Base-by-base conservation (phyloP, 306 rosid species). In the Prunus mongolica region DNA sequence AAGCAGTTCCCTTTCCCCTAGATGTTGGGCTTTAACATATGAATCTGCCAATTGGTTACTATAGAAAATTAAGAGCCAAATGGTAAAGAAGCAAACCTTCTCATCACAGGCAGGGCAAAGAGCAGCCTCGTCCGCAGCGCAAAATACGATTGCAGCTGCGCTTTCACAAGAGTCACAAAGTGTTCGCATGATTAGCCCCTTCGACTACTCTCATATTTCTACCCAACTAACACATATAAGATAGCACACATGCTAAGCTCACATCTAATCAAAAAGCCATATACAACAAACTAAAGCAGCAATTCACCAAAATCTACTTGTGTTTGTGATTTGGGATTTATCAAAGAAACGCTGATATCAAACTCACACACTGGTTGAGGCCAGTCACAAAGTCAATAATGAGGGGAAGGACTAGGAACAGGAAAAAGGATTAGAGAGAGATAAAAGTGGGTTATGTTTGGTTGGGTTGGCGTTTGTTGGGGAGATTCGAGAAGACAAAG, bases 121-220 rank as follows among this genome's bases (percentile, higher is more conserved):
- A 61, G 99, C 93, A 49, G 99, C 99, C 72, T 96, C 99, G 76
- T 96, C 99, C 12, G 99, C 99, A 76, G 99, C 98, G 82, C 99
- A 96, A 87, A 96, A 96, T 30, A 96, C 88, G 60, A 91, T 88
- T 16, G 99, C 99, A 16, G 97, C 93, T 3, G 99, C 97, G 70
- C 96, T 88, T 89, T 92, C 97, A 82, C 99, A 96, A 75, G 99
- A 88, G 76, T 96, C 99, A 80, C 99, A 96, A 83, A 96, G 90
- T 79, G 96, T 92, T 87, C 99, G 96, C 99, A 96, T 96, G 75
- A 83, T 88, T 84, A 73, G 32, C 51, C 54, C 65, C 78, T 81
- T 73, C 79, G 77, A 77, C 82, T 74, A 76, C 86, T 89, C 86
- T 92, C 97, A 96, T 92, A 76, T 84, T 90, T 88, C 79, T 27